Percentiles rank a stretch among this genome's conserved stretches.
phyloP scores from a whole-genome alignment of 2,329 filamentous ascomycete genomes.

The Trichoderma citrinoviride region DNA sequence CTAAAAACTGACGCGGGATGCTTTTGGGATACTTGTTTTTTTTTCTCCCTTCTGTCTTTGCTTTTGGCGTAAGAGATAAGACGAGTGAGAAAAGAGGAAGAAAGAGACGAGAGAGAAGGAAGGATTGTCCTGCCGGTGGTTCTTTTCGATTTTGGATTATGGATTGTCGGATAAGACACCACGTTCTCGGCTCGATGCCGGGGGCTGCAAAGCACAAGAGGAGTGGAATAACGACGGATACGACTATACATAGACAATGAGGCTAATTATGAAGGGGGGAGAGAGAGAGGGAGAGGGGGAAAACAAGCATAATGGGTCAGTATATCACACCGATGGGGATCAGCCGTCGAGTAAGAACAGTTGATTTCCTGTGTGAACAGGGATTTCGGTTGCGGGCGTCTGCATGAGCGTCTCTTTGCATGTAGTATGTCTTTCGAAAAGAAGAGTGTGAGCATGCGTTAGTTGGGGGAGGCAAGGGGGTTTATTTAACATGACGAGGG shows the following conservation, averaged over 20 bases:
- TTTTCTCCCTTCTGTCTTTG: too few species aligned
- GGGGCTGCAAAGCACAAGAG: constrained; percentile 1
- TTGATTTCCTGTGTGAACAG: neutral
- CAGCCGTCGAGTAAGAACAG: neutral
- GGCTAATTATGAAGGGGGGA: neutral
- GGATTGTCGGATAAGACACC: constrained; percentile 14
- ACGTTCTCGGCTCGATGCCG: neutral
- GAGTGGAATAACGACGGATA: constrained; percentile 11
- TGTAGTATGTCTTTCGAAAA: neutral
- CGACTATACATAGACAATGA: constrained; percentile 6
- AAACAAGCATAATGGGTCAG: neutral
- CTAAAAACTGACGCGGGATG: neutral
- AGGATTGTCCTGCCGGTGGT: too few species aligned
- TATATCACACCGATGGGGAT: constrained; percentile 15
- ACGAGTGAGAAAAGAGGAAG: neutral
- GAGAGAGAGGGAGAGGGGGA: neutral
- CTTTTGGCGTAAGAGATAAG: neutral
- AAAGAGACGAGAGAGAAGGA: neutral
- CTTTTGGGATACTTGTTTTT: neutral
- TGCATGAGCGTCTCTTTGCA: constrained; percentile 17
- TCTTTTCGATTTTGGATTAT: neutral
- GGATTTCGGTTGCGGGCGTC: constrained; percentile 17
- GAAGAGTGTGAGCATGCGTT: neutral
- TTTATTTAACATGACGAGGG: neutral
- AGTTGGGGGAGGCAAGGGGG: neutral